Evolutionary conservation across 2,329 filamentous ascomycete species (phyloP).

Genomic region (Penicillium italicum): DNA sequence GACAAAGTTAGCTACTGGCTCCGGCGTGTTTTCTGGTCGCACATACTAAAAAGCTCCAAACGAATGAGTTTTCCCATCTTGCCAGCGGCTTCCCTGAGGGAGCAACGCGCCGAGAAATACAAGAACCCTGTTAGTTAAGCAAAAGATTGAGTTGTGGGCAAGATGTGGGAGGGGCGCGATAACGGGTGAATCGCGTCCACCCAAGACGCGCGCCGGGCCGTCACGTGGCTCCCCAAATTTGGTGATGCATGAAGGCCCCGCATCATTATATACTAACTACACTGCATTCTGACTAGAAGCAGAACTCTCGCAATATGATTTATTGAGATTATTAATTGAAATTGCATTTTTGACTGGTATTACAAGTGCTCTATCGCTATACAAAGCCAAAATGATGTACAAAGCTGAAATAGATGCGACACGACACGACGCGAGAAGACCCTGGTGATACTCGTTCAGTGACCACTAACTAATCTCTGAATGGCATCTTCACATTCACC

Average conservation of each 20-base stretch:
- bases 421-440: too few relatives aligned
- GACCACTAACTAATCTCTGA: neutral
- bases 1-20: constrained; percentile 28
- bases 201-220: constrained; percentile 27
- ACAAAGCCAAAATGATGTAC: constrained; percentile 2
- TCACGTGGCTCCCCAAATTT: constrained; percentile 23
- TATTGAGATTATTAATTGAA: neutral
- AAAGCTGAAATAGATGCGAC: neutral
- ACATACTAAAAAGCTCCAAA: constrained; percentile 86
- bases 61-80: constrained; percentile 95
- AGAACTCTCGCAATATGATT: too few relatives aligned
- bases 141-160: constrained; percentile 10
- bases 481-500: constrained; percentile 7
- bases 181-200: constrained; percentile 21
- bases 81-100: constrained; percentile 32
- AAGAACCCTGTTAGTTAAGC: constrained; percentile 15
- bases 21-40: constrained; percentile 1
- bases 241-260: too few relatives aligned
- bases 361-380: constrained; percentile 1
- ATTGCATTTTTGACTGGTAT: neutral
- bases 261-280: too few relatives aligned
- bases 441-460: neutral
- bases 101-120: constrained; percentile 17
- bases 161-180: constrained; percentile 25
- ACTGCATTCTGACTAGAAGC: too few relatives aligned